A percentile compares a stretch with the other conserved stretches of the same genome.
Conservation (phyloP, 768 basidiomycete species). For the Tulasnella sp. region DNA sequence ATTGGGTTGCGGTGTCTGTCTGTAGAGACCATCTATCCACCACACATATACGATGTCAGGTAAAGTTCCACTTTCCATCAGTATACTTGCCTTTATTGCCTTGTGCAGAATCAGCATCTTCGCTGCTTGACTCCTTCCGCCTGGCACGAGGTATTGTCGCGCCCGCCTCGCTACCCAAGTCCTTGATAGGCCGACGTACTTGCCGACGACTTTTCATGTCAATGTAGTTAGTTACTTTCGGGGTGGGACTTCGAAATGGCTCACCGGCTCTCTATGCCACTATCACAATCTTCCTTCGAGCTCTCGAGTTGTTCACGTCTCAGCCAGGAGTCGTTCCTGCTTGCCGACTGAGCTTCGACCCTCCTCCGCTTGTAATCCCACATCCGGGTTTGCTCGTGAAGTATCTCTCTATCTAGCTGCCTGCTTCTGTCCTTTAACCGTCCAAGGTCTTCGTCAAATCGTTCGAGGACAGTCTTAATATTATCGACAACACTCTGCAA, state of each 20-base stretch:
- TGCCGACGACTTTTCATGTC: not conserved
- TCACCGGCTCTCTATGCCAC: not conserved
- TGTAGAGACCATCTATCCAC: not conserved
- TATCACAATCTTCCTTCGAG: not conserved
- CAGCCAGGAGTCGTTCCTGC: not conserved
- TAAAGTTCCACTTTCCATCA: too few relatives aligned
- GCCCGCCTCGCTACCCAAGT: not conserved
- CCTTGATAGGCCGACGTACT: not conserved
- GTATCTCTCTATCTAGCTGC: not conserved
- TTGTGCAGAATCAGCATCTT: too few relatives aligned
- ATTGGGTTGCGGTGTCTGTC: not conserved
- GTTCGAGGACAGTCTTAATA: not conserved
- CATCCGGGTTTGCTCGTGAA: not conserved
- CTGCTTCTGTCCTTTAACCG: not conserved
- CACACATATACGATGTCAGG: too few relatives aligned
- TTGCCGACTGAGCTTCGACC: not conserved
- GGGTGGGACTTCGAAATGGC: not conserved
- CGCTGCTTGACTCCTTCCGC: not conserved
- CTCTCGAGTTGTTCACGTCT: not conserved
- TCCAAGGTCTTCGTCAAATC: not conserved
- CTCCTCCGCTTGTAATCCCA: not conserved
- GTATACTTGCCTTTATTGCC: too few relatives aligned
- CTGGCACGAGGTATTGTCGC: not conserved
- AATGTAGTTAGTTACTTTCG: not conserved
- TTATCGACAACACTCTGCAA: not conserved